Evolutionary conservation across 2,329 filamentous ascomycete species (phyloP).

Genomic region (Uncinocarpus reesii): DNA sequence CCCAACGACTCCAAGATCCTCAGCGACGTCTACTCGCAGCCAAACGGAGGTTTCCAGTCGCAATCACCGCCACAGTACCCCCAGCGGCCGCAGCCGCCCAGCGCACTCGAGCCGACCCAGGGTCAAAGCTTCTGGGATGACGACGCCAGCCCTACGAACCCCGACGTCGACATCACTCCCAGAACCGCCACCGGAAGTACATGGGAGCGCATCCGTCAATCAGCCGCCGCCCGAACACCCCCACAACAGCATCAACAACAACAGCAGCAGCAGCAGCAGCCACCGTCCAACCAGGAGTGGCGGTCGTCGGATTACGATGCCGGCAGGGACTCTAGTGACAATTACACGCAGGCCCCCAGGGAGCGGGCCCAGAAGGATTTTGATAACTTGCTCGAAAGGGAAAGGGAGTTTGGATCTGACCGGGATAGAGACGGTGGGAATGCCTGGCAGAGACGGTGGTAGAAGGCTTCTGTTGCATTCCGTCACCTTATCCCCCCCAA

Average conservation of each 20-base stretch:
- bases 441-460: constrained; percentile 7
- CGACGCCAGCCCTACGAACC: constrained; percentile 27
- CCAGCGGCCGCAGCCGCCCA: neutral
- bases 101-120: neutral
- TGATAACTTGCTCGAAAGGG: constrained; percentile 34
- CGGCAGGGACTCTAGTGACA: constrained; percentile 17
- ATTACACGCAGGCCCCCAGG: constrained; percentile 19
- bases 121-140: constrained; percentile 27
- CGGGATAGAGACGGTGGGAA: constrained; percentile 15
- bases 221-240: constrained; percentile 4
- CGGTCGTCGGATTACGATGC: constrained; percentile 14
- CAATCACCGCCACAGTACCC: constrained; percentile 1
- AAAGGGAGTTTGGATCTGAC: constrained; percentile 23
- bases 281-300: neutral
- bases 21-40: constrained; percentile 9
- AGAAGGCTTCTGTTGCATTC: neutral
- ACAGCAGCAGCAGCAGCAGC: constrained; percentile 1
- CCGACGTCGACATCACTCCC: constrained; percentile 7
- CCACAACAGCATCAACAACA: constrained; percentile 12
- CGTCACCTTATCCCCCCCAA: neutral
- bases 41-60: constrained; percentile 1
- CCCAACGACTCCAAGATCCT: constrained; percentile 11
- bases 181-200: constrained; percentile 22
- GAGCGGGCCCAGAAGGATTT: constrained; percentile 37
- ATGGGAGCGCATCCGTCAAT: constrained; percentile 31